Conservation (phyloP, 306 rosid species). For the Rosa persica region DNA sequence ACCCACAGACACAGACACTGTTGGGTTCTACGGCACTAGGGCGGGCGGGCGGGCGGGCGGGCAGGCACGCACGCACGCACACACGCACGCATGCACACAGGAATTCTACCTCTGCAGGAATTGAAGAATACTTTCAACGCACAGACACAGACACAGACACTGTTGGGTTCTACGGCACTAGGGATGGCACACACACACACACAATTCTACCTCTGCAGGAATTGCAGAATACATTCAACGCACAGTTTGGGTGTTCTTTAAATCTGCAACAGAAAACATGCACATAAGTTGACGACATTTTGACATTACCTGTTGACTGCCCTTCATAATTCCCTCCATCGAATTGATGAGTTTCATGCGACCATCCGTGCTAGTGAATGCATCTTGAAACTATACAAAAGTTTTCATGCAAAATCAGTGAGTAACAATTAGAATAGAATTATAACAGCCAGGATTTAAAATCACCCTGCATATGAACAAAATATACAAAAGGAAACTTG, state of each 20-base stretch:
- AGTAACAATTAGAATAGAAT: not conserved
- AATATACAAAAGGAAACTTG: not conserved
- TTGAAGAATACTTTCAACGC: not conserved
- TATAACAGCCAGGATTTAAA: not conserved
- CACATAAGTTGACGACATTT: slow-evolving; percentile 4
- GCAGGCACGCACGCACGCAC: too few relatives aligned
- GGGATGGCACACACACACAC: not conserved
- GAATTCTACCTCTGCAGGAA: not conserved
- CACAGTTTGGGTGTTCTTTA: not conserved
- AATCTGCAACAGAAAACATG: not conserved
- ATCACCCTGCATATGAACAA: slow-evolving; percentile 2
- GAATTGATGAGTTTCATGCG: slow-evolving; percentile 70
- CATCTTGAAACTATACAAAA: slow-evolving; percentile 78
- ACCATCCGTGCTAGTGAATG: slow-evolving; percentile 66
- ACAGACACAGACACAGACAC: too few relatives aligned
- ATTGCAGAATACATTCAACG: not conserved
- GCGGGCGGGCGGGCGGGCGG: too few relatives aligned
- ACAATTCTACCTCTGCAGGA: not conserved
- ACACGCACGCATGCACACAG: too few relatives aligned
- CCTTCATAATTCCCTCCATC: slow-evolving; percentile 91
- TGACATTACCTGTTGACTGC: slow-evolving; percentile 74
- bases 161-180: too few relatives aligned
- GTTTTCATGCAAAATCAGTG: slow-evolving; percentile 1
- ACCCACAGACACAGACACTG: too few relatives aligned
- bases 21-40: not conserved